phyloP scores from a whole-genome alignment of 2,329 filamentous ascomycete genomes.

The Alternaria longipes region DNA sequence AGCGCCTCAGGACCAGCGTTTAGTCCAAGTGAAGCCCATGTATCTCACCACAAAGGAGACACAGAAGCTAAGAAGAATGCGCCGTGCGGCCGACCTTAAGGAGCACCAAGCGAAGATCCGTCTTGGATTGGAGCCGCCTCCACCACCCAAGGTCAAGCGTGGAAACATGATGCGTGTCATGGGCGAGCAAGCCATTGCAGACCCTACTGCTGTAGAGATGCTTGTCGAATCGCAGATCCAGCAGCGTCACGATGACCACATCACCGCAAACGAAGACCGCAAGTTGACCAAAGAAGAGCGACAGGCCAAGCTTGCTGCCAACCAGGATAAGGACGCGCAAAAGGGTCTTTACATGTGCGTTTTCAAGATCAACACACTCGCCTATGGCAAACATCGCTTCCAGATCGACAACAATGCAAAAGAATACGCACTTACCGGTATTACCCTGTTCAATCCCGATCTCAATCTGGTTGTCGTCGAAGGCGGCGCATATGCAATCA shows the following conservation, averaged over 20 bases:
- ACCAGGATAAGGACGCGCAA: constrained; percentile 87
- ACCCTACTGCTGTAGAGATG: constrained; percentile 95
- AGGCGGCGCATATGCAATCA: constrained; percentile 83
- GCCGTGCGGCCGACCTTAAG: constrained; percentile 90
- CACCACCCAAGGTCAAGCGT: constrained; percentile 95
- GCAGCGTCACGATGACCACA: constrained; percentile 81
- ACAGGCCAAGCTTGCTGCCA: constrained; percentile 80
- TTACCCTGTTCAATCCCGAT: constrained; percentile 90
- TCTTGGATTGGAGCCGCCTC: constrained; percentile 86
- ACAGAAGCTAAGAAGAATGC: constrained; percentile 87
- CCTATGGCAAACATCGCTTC: constrained; percentile 91
- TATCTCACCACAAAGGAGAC: constrained; percentile 91
- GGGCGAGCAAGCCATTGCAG: constrained; percentile 90
- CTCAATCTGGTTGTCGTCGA: constrained; percentile 92
- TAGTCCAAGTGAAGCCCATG: constrained; percentile 84
- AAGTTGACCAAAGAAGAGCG: constrained; percentile 89
- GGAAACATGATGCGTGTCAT: constrained; percentile 97
- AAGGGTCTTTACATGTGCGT: constrained; percentile 88
- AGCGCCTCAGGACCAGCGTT: constrained; percentile 87
- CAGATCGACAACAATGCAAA: constrained; percentile 94
- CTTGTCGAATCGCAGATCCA: constrained; percentile 92
- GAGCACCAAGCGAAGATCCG: constrained; percentile 97
- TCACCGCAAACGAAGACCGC: constrained; percentile 80
- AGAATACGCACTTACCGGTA: constrained; percentile 83
- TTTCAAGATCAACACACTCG: constrained; percentile 88